These are phyloP conservation scores for Penicillium decumbens DNA, from an alignment of 2,329 filamentous ascomycete species.

Conservation along the genomic window DNA sequence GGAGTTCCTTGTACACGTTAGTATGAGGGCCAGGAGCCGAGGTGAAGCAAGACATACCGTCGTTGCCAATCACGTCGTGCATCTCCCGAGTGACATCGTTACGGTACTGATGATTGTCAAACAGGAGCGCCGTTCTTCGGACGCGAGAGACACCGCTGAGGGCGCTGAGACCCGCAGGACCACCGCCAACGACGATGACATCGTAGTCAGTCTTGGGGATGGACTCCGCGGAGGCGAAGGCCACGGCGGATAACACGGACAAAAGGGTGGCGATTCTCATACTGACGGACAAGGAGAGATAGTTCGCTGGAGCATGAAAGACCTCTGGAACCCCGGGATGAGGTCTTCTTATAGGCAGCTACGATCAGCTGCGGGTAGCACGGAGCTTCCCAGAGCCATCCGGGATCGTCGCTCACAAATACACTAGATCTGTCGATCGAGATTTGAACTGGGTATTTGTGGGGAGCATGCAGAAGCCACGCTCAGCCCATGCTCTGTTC, in stretches of 20 bases:
- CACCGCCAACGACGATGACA: slow-evolving; percentile 56
- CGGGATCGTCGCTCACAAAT: not conserved
- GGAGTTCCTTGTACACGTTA: slow-evolving; percentile 4
- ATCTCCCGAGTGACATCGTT: slow-evolving; percentile 55
- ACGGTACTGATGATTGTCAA: slow-evolving; percentile 57
- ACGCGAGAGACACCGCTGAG: slow-evolving; percentile 58
- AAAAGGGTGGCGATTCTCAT: slow-evolving; percentile 17
- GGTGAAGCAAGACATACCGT: slow-evolving; percentile 43
- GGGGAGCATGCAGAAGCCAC: not conserved
- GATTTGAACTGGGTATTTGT: not conserved
- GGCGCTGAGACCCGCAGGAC: slow-evolving; percentile 53
- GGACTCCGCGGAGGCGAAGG: slow-evolving; percentile 19
- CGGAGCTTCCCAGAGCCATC: not conserved
- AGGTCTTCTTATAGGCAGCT: not conserved
- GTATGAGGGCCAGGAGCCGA: not conserved
- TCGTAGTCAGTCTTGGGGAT: slow-evolving; percentile 45
- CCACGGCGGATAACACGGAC: slow-evolving; percentile 23
- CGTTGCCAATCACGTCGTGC: slow-evolving; percentile 59
- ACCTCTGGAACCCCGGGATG: not conserved
- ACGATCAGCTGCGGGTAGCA: not conserved
- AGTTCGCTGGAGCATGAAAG: not conserved
- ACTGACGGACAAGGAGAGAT: not conserved
- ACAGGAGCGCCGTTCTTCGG: slow-evolving; percentile 51
- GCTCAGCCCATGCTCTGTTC: not conserved
- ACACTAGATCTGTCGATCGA: not conserved